phyloP scores from a whole-genome alignment of 225 moss, liverwort and hornwort species.

The Sphagnum contortum region DNA sequence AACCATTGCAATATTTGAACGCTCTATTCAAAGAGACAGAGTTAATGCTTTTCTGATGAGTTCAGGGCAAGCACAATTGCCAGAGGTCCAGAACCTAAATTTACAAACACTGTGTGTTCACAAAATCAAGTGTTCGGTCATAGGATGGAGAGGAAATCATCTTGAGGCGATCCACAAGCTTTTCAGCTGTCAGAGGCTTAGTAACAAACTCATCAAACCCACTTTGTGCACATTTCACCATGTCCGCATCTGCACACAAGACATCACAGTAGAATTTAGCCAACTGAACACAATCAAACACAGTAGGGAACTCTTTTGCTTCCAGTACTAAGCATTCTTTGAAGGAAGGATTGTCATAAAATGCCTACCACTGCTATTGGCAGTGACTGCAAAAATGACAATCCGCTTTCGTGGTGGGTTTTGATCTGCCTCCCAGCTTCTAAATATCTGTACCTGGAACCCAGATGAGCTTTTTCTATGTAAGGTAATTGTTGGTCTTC shows the following conservation, averaged over 20 bases:
- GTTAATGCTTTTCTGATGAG: too few relatives aligned
- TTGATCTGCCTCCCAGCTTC: conserved; percentile 60
- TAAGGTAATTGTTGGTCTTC: too few relatives aligned
- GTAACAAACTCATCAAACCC: conserved; percentile 60
- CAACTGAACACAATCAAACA: too few relatives aligned
- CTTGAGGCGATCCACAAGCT: conserved; percentile 35
- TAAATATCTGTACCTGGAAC: conserved; percentile 46
- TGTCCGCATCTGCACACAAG: conserved; percentile 35
- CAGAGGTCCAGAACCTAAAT: too few relatives aligned
- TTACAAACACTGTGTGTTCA: too few relatives aligned
- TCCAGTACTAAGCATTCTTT: too few relatives aligned
- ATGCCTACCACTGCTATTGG: conserved; percentile 41
- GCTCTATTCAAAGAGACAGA: too few relatives aligned
- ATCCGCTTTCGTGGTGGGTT: conserved; percentile 39
- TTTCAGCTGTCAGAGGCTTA: conserved; percentile 56
- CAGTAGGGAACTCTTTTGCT: too few relatives aligned
- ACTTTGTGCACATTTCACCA: conserved; percentile 66
- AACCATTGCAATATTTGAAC: too few relatives aligned
- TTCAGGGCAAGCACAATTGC: too few relatives aligned
- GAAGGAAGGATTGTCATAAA: background rate
- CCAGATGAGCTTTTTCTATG: too few relatives aligned
- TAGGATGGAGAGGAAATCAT: conserved; percentile 15
- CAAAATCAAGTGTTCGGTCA: conserved; percentile 15
- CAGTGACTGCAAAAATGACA: conserved; percentile 55
- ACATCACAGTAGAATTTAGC: too few relatives aligned